Percentiles rank a stretch among this genome's conserved stretches.
Evolutionary conservation across 805 yeast genomes (phyloP).

Genomic region (Sporopachydermia quercuum): DNA sequence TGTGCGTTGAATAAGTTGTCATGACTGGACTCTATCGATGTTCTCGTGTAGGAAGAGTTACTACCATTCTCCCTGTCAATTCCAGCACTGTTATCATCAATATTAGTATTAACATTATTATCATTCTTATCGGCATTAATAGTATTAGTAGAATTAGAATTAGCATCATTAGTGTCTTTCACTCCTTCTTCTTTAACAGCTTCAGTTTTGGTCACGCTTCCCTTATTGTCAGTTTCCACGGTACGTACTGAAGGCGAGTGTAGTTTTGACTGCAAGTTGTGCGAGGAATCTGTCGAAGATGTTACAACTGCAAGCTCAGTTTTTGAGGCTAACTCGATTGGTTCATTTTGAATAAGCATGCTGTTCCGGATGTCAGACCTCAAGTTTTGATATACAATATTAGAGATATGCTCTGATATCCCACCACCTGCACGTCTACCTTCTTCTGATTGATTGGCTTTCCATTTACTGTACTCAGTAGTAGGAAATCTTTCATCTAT

Average conservation of each 20-base stretch:
- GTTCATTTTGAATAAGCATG: neutral
- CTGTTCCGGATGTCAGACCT: constrained; percentile 10
- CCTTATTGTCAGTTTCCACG: too few species aligned
- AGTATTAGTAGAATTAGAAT: neutral
- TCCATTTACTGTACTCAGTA: constrained; percentile 16
- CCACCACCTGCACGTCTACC: constrained; percentile 9
- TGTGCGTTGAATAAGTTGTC: neutral
- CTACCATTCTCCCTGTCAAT: neutral
- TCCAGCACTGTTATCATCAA: neutral
- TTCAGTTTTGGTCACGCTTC: neutral
- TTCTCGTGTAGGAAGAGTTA: neutral
- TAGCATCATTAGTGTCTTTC: neutral
- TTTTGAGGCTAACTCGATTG: neutral
- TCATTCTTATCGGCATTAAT: neutral
- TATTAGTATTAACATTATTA: neutral
- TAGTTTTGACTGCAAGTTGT: neutral
- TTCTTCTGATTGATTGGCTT: constrained; percentile 11
- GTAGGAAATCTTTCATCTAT: constrained; percentile 18
- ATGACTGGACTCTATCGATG: neutral
- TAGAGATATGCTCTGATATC: constrained; percentile 3
- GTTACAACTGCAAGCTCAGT: neutral
- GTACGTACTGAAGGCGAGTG: too few species aligned
- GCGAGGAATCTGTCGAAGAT: neutral
- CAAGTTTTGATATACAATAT: neutral
- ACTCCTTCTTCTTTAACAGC: neutral